phyloP scores from a whole-genome alignment of 495 filamentous ascomycete genomes.

The Penicillium bialowiezense region DNA sequence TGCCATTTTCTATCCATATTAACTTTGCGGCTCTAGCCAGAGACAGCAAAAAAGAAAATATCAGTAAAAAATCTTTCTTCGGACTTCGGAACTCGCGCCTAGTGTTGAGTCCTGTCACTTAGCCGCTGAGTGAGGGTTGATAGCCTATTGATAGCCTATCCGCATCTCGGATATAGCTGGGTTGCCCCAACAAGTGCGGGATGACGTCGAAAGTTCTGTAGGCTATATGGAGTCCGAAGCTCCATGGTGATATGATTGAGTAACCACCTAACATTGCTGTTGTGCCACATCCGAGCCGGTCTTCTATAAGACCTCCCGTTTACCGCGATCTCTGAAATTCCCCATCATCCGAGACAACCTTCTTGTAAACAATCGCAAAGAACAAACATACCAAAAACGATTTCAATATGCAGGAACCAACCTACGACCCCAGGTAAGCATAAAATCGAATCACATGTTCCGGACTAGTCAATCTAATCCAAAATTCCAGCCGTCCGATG shows the following conservation, averaged over 20 bases:
- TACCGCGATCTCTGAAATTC: no score
- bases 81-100: no score
- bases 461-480: background rate
- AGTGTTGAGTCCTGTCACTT: no score
- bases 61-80: background rate
- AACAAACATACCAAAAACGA: no score
- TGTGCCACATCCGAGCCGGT: background rate
- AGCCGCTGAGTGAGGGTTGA: background rate
- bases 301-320: background rate
- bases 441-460: background rate
- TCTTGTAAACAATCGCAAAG: no score
- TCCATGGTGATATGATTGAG: background rate
- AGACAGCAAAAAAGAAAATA: no score
- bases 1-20: no score
- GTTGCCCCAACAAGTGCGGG: background rate
- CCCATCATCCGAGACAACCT: no score
- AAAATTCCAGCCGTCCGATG: constrained; percentile 22
- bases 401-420: constrained; percentile 19
- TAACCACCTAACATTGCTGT: background rate
- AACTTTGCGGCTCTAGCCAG: no score
- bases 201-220: background rate
- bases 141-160: constrained; percentile 22
- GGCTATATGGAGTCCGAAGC: background rate
- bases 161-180: background rate
- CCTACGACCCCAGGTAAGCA: constrained; percentile 16